Percentiles rank a stretch among this genome's conserved stretches.
These are phyloP conservation scores for Pyrus hybrid DNA, from an alignment of 331 rosid species.

Conservation along the genomic window DNA sequence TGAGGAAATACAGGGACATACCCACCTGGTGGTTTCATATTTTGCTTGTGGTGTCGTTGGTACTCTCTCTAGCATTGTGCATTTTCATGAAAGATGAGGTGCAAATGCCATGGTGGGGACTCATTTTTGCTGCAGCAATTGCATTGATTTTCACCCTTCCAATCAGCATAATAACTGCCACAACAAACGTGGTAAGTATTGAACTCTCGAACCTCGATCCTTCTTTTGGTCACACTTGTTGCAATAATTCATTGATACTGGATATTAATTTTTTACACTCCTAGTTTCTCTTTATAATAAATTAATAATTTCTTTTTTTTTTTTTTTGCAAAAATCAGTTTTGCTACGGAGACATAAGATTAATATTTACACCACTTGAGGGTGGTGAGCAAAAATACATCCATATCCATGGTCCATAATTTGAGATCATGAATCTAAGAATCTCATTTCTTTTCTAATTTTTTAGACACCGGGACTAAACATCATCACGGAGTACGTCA, in stretches of 20 bases:
- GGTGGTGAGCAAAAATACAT: no score
- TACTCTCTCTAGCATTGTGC: conserved; percentile 33
- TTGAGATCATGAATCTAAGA: not conserved
- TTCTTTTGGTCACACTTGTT: not conserved
- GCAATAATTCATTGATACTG: no score
- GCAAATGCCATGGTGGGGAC: conserved; percentile 42
- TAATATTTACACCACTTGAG: no score
- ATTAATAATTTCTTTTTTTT: no score
- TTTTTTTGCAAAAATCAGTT: no score
- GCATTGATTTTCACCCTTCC: conserved; percentile 36
- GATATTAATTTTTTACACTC: no score
- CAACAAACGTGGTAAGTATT: conserved; percentile 27
- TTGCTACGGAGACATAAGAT: no score
- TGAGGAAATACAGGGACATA: conserved; percentile 67
- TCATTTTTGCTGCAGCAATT: conserved; percentile 22
- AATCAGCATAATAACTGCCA: conserved; percentile 29
- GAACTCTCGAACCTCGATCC: not conserved
- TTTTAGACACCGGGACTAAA: conserved; percentile 32
- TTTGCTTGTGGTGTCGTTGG: conserved; percentile 6
- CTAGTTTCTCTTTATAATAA: no score
- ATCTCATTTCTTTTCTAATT: not conserved
- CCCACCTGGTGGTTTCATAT: conserved; percentile 43
- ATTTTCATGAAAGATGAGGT: conserved; percentile 21
- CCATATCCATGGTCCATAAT: not conserved
- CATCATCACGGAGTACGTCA: conserved; percentile 24